A percentile compares a stretch with the other conserved stretches of the same genome.
Conservation (phyloP, 78 protist genomes). For the Polysphondylium violaceum region DNA sequence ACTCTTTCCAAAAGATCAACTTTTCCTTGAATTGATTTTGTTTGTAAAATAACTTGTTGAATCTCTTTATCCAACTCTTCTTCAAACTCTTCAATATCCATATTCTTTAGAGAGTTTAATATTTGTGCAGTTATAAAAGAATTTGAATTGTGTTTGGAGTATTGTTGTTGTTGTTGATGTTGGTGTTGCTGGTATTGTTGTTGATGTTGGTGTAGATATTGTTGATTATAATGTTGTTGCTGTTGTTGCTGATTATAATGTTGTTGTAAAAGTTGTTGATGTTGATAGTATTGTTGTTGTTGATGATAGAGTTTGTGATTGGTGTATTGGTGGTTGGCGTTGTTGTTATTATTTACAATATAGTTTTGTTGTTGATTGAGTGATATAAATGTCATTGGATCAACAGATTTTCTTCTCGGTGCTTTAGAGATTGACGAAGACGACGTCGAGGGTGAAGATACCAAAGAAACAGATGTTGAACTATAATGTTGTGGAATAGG, state of each 20-base stretch:
- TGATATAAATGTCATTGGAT: conserved; percentile 9
- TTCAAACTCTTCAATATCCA: conserved; percentile 58
- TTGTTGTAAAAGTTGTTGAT: background rate
- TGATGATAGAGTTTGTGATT: conserved; percentile 18
- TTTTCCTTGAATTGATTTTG: conserved; percentile 63
- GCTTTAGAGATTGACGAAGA: background rate
- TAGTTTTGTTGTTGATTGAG: background rate
- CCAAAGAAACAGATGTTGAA: too few relatives aligned
- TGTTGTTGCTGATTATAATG: background rate
- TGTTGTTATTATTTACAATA: background rate
- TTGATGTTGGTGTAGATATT: too few relatives aligned
- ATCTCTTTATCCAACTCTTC: conserved; percentile 76
- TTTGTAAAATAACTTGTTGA: conserved; percentile 72
- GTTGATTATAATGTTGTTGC: background rate
- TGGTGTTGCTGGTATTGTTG: conserved; percentile 2
- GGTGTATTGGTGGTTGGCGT: background rate
- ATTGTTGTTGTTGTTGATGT: conserved; percentile 15
- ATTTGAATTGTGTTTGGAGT: background rate
- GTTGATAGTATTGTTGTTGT: background rate
- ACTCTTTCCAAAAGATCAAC: conserved; percentile 67
- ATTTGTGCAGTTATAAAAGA: conserved; percentile 9
- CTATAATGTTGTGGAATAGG: too few relatives aligned
- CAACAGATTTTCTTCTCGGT: conserved; percentile 70
- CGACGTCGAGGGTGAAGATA: background rate
- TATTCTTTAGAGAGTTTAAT: conserved; percentile 16